A percentile compares a stretch with the other conserved stretches of the same genome.
phyloP scores from a whole-genome alignment of 2,329 filamentous ascomycete genomes.

The Raffaelea ambrosiae region DNA sequence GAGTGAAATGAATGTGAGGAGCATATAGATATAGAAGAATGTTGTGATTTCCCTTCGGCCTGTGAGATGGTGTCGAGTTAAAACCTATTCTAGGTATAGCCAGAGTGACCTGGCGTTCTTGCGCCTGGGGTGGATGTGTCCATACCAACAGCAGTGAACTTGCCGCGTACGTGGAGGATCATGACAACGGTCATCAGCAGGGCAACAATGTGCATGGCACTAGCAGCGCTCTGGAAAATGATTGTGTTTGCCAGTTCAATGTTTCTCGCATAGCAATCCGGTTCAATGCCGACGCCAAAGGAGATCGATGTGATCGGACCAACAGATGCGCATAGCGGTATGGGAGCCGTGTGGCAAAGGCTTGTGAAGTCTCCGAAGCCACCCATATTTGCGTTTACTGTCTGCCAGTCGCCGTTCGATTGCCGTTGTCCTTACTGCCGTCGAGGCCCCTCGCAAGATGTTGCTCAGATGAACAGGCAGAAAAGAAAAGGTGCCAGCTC shows the following conservation, averaged over 20 bases:
- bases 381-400: conserved; percentile 61
- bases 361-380: conserved; percentile 78
- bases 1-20: conserved; percentile 80
- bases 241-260: conserved; percentile 97
- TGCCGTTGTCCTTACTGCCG: no score
- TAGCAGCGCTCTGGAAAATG: conserved; percentile 89
- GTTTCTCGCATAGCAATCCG: conserved; percentile 86
- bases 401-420: no score
- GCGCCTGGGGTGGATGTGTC: no score
- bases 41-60: conserved; percentile 64
- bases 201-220: conserved; percentile 85
- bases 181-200: conserved; percentile 92
- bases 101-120: no score
- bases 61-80: conserved; percentile 17
- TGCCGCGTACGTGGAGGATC: conserved; percentile 93
- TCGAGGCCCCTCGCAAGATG: no score
- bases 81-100: conserved; percentile 3
- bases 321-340: conserved; percentile 82
- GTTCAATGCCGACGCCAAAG: conserved; percentile 68
- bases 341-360: conserved; percentile 75
- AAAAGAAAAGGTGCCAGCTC: not conserved
- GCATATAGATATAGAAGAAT: conserved; percentile 96
- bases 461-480: not conserved
- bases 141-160: conserved; percentile 95
- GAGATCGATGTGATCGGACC: conserved; percentile 64